These are phyloP conservation scores for Metschnikowia koreensis DNA, from an alignment of 805 yeast genomes.

Conservation along the genomic window DNA sequence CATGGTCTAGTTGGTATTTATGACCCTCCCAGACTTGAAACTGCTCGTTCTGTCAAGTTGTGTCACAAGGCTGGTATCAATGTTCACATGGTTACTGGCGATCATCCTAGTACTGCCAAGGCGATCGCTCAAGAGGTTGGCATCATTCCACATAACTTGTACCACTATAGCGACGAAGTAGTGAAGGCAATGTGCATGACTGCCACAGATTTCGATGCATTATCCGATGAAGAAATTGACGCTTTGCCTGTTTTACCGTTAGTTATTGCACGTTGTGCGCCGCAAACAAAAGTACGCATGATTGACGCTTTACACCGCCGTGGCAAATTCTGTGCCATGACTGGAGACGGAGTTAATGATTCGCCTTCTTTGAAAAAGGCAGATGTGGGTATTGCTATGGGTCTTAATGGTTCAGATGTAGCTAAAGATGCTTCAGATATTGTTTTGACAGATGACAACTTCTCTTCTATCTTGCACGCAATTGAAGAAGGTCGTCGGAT, in stretches of 20 bases:
- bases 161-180: slow-evolving; percentile 54
- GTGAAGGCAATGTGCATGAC: slow-evolving; percentile 71
- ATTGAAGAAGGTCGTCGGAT: slow-evolving; percentile 26
- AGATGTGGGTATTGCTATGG: slow-evolving; percentile 32
- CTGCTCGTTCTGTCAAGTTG: slow-evolving; percentile 19
- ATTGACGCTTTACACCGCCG: slow-evolving; percentile 63
- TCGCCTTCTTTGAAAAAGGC: slow-evolving; percentile 29
- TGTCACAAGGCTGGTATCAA: slow-evolving; percentile 23
- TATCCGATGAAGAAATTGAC: slow-evolving; percentile 62
- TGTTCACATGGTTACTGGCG: slow-evolving; percentile 24
- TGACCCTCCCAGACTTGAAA: slow-evolving; percentile 22
- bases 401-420: slow-evolving; percentile 29
- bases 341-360: slow-evolving; percentile 48
- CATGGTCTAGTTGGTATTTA: slow-evolving; percentile 23
- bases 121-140: slow-evolving; percentile 25
- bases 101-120: slow-evolving; percentile 22
- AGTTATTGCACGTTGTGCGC: slow-evolving; percentile 82
- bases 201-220: slow-evolving; percentile 65
- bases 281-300: slow-evolving; percentile 78
- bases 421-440: slow-evolving; percentile 30
- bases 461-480: slow-evolving; percentile 28
- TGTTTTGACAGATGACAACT: slow-evolving; percentile 28
- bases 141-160: slow-evolving; percentile 41
- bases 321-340: slow-evolving; percentile 63
- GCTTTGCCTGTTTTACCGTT: slow-evolving; percentile 61